Base-by-base conservation (phyloP, 1,139 yeast genomes). In the Suhomyces guaymorum region DNA sequence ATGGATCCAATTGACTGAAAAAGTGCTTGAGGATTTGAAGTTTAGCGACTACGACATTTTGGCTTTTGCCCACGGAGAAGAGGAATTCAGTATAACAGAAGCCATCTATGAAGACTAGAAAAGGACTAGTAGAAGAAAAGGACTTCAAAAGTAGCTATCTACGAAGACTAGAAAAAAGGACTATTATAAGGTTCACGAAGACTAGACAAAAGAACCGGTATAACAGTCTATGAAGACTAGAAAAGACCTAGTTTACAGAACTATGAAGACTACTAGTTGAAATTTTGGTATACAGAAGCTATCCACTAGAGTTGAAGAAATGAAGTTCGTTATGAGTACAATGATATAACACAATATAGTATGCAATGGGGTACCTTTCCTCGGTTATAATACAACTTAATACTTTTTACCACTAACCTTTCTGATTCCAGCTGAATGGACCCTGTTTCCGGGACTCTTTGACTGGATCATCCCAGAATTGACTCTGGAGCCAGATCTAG, bases 91-190 rank as follows among this genome's bases (percentile, higher is more conserved):
- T 19, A 61, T 74, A 7, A 53, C 54, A 6, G 73, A 70, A 43
- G 73, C 78, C 1, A 63, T 65, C 22, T 66, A 64, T 47, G 71
- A n/a, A n/a, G n/a, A n/a, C n/a, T n/a, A n/a, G n/a, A n/a, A n/a
- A n/a, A n/a, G n/a, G n/a, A n/a, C n/a, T n/a, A n/a, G n/a, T n/a
- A n/a, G n/a, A n/a, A n/a, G n/a, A n/a, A n/a, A n/a, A n/a, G n/a
- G n/a, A n/a, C n/a, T n/a, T n/a, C n/a, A n/a, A n/a, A n/a, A n/a
- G n/a, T n/a, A n/a, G n/a, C n/a, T n/a, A n/a, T n/a, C n/a, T n/a
- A n/a, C n/a, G n/a, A n/a, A n/a, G n/a, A n/a, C n/a, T n/a, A n/a
- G n/a, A n/a, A n/a, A n/a, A n/a, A n/a, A n/a, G n/a, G n/a, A n/a
- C n/a, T n/a, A n/a, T n/a, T n/a, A n/a, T n/a, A n/a, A n/a, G n/a